phyloP scores from a whole-genome alignment of 2,329 filamentous ascomycete genomes.

The Trichoderma endophyticum region DNA sequence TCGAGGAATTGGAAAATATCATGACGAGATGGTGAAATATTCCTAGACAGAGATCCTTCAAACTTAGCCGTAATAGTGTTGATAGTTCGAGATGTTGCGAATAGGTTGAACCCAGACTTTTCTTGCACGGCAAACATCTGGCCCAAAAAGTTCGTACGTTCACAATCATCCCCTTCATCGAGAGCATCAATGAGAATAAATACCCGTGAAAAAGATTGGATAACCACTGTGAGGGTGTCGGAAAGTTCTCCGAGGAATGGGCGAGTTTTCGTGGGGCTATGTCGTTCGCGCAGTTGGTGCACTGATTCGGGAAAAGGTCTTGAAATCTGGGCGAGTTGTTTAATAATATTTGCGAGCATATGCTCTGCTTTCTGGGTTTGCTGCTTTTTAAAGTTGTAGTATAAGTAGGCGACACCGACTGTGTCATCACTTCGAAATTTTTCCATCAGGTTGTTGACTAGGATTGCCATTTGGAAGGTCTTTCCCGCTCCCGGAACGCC shows the following conservation, averaged over 20 bases:
- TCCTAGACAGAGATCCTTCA: background rate
- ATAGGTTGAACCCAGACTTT: background rate
- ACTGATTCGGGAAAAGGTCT: background rate
- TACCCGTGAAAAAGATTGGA: background rate
- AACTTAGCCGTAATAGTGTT: background rate
- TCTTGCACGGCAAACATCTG: background rate
- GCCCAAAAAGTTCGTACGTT: background rate
- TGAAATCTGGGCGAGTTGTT: background rate
- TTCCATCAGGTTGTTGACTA: background rate
- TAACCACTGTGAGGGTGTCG: background rate
- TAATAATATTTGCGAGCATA: background rate
- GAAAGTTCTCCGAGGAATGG: background rate
- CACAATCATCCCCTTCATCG: background rate
- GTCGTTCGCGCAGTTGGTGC: background rate
- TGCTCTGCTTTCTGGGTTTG: background rate
- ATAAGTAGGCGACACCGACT: background rate
- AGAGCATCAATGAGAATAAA: constrained; percentile 9
- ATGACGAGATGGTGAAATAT: background rate
- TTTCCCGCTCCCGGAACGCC: background rate
- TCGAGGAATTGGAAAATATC: background rate
- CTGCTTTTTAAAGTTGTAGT: background rate
- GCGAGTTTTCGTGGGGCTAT: background rate
- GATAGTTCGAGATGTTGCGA: background rate
- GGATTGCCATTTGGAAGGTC: background rate
- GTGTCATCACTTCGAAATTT: background rate